Percentiles rank a stretch among this genome's conserved stretches.
Evolutionary conservation across 2,329 filamentous ascomycete genomes (phyloP).

Genomic region (Malbranchea zuffiana): DNA sequence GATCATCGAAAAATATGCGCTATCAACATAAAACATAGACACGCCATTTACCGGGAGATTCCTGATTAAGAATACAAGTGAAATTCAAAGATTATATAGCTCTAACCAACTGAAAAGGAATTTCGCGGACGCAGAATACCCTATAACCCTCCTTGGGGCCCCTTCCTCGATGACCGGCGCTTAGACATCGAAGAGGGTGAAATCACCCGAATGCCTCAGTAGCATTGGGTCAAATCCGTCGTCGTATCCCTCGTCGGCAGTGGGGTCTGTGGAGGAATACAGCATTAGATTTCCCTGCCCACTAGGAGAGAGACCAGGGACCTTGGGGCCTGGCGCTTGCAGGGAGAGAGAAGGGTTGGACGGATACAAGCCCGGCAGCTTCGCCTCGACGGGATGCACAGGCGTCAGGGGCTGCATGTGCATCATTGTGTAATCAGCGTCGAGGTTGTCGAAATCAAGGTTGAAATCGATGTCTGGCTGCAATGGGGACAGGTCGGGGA

Average conservation of each 20-base stretch:
- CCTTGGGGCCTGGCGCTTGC: constrained; percentile 13
- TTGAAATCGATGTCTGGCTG: constrained; percentile 11
- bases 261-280: constrained; percentile 20
- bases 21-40: no score
- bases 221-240: constrained; percentile 17
- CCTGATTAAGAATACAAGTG: no score
- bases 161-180: no score
- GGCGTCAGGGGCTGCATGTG: constrained; percentile 20
- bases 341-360: constrained; percentile 9
- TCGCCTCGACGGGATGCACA: constrained; percentile 11
- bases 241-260: constrained; percentile 18
- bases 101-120: no score
- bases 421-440: constrained; percentile 21
- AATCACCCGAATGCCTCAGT: constrained; percentile 18
- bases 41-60: no score
- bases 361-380: constrained; percentile 1
- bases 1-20: no score
- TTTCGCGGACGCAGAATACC: no score
- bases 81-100: no score
- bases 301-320: constrained; percentile 19
- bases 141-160: no score
- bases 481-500: constrained; percentile 15
- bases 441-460: constrained; percentile 15
- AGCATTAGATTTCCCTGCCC: constrained; percentile 23
- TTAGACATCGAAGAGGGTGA: constrained; percentile 23